Evolutionary conservation across 352 stramenopile genomes (phyloP), one percentile per base, ranked within the genome.

Genomic region (Pythium guiyangense): DNA sequence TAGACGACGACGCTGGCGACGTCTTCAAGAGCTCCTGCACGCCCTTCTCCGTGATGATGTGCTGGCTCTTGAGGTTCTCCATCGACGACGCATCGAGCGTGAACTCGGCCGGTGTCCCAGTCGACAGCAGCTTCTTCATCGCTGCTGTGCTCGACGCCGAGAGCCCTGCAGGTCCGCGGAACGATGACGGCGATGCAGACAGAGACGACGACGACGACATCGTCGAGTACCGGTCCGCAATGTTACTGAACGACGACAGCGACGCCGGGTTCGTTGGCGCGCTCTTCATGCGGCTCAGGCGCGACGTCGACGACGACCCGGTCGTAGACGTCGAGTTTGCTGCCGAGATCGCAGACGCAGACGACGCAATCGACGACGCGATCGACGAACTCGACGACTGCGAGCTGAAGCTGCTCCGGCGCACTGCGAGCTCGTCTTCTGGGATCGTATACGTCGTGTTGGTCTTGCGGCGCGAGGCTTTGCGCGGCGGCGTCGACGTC

Each of bases 51-150:
- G 81, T 73, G 42, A 86, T 57, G 6, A 74, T 67, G 52, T 92
- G 82, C 26, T 87, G 78, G n/a, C 79, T 69, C 60, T 84, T 87
- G 31, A 90, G 62, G n/a, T 78, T 74, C 51, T 78, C 65, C 8
- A 90, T 60, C 4, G 63, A 69, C 34, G 69, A 59, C 26, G 74
- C 57, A 40, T 70, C 74, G 37, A 83, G 40, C 27, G 62, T 70
- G 54, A 84, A 82, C n/a, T 84, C 69, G 34, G 70, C 63, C n/a
- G 64, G 65, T 14, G 69, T 62, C 34, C 71, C 66, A 1, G 58
- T 72, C 6, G 60, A 55, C 8, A 71, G 68, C 69, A 76, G 71
- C 50, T 79, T 63, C 51, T 81, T 85, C 40, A 68, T 64, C 17
- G 53, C 60, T 12, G 58, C 49, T 2, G 54, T 58, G 31, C 68